Base-by-base conservation (phyloP, 169 alveolate species). In the Eimeria sp. region DNA sequence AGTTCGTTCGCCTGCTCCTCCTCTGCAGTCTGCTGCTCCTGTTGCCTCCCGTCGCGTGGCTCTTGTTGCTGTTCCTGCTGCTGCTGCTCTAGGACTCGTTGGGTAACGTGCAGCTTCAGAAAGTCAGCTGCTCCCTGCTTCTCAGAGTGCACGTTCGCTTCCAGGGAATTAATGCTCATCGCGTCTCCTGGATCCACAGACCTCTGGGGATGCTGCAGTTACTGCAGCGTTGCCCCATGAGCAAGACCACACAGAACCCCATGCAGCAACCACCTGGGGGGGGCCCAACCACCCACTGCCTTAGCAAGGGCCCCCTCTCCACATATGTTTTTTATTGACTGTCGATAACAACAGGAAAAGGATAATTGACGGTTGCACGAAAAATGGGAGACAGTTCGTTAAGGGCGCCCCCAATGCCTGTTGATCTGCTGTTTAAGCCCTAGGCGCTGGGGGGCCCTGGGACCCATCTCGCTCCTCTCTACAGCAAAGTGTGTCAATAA, bases 281-380 rank as follows among this genome's bases (percentile, higher is more conserved):
- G 75, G 43, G 43, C 75, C 14, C 75, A 65, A 65, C 75, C 75
- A 65, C 75, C 75, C 10, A n/a, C 75, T 65, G 75, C 34, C 75
- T 65, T 40, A n/a, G 40, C 20, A n/a, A 65, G 75, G 75, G 75
- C 40, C 75, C 75, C 75, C 75, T 65, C 75, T 40, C 75, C 10
- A 7, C 75, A 65, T 7, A 65, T 20, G 75, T 65, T 13, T 65
- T 65, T 0, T 25, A 65, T 25, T 25, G 43, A 6, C 34, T 1
- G 13, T 65, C 75, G 6, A 10, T 25, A 65, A 25, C 34, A 13
- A 13, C 75, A 25, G 6, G 22, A 9, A 65, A 25, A 65, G 14
- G 18, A n/a, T 65, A 65, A 25, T 65, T 65, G 75, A n/a, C 75
- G n/a, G 40, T 40, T n/a, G 9, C 75, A 65, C 22, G 40, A n/a